Evolutionary conservation across 1,139 yeast genomes (phyloP).

Genomic region (Blastobotrys illinoisensis): DNA sequence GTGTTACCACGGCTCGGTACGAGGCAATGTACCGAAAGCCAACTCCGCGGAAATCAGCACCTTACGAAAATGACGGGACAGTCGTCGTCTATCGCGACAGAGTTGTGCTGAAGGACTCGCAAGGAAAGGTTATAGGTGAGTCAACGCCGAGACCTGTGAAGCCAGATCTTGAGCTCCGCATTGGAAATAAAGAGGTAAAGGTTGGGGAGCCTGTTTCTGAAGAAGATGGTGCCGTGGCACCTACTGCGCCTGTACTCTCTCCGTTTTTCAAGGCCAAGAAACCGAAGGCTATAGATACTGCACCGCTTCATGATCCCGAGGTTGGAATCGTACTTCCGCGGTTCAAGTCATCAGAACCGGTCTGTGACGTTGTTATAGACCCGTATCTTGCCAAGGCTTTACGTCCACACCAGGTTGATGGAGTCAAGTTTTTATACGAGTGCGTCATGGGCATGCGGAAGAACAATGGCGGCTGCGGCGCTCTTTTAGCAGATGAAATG

Average conservation of each 20-base stretch:
- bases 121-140: constrained; percentile 5
- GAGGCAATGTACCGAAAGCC: constrained; percentile 9
- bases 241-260: neutral
- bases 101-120: constrained; percentile 3
- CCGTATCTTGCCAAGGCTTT: constrained; percentile 52
- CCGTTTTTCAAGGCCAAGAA: constrained; percentile 1
- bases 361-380: constrained; percentile 62
- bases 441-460: constrained; percentile 64
- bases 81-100: neutral
- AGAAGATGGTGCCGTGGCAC: neutral
- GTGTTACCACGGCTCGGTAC: neutral
- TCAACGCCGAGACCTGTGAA: neutral
- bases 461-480: constrained; percentile 59
- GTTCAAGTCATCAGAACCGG: constrained; percentile 16
- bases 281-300: constrained; percentile 38
- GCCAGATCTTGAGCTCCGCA: neutral
- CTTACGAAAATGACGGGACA: constrained; percentile 8
- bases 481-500: constrained; percentile 93
- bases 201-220: constrained; percentile 5
- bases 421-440: constrained; percentile 72
- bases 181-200: neutral
- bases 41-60: neutral
- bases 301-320: constrained; percentile 27
- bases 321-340: constrained; percentile 46
- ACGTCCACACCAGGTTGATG: constrained; percentile 83